phyloP scores from a whole-genome alignment of 768 basidiomycete genomes.

The Boletus rubropictus region DNA sequence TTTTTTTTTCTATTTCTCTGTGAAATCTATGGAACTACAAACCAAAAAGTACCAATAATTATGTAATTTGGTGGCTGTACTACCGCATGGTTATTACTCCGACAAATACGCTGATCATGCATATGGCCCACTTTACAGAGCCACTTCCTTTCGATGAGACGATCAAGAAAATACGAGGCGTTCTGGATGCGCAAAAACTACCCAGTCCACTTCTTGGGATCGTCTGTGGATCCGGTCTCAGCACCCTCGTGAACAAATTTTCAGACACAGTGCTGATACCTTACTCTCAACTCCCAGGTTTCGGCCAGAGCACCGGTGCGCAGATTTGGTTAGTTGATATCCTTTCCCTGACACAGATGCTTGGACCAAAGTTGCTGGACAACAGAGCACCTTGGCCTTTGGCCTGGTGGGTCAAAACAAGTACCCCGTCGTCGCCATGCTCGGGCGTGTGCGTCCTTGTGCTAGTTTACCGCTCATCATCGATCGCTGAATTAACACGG shows the following conservation, averaged over 20 bases:
- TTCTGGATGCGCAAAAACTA: slow-evolving; percentile 31
- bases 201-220: slow-evolving; percentile 68
- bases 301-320: slow-evolving; percentile 71
- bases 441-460: slow-evolving; percentile 60
- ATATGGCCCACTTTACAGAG: slow-evolving; percentile 6
- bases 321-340: neutral
- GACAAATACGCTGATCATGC: slow-evolving; percentile 11
- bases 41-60: too few relatives aligned
- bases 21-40: too few relatives aligned
- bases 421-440: slow-evolving; percentile 85
- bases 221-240: slow-evolving; percentile 82
- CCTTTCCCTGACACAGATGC: neutral
- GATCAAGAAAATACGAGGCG: slow-evolving; percentile 25
- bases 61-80: too few relatives aligned
- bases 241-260: slow-evolving; percentile 61
- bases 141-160: slow-evolving; percentile 26
- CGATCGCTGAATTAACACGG: slow-evolving; percentile 3
- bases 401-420: slow-evolving; percentile 61
- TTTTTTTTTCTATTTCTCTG: too few relatives aligned
- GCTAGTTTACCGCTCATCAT: neutral
- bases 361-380: slow-evolving; percentile 60
- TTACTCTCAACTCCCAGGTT: slow-evolving; percentile 67
- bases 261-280: slow-evolving; percentile 53
- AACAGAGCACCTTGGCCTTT: slow-evolving; percentile 76
- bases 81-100: too few relatives aligned